Conservation (phyloP, 768 basidiomycete species). For the Leccinum barrowsii region DNA sequence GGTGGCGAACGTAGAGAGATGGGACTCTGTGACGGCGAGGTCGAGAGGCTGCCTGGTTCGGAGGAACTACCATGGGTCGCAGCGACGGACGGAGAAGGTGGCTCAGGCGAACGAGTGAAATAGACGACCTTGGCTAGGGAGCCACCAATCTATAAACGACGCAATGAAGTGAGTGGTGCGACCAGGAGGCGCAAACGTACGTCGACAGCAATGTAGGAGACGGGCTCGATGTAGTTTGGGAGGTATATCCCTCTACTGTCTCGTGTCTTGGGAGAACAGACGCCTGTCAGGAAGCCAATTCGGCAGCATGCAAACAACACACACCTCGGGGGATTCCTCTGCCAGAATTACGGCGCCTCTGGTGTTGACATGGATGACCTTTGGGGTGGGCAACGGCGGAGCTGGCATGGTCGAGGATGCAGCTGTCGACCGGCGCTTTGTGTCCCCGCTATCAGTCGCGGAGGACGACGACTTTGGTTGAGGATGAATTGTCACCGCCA, state of each 20-base stretch:
- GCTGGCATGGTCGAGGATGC: constrained; percentile 37
- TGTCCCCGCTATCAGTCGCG: constrained; percentile 9
- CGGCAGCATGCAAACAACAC: constrained; percentile 21
- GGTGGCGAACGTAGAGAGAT: constrained; percentile 17
- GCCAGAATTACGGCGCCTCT: constrained; percentile 90
- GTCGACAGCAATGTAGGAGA: constrained; percentile 96
- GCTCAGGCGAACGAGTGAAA: constrained; percentile 90
- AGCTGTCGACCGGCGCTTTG: constrained; percentile 13
- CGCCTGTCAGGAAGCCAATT: constrained; percentile 8
- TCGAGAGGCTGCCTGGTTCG: constrained; percentile 41
- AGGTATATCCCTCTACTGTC: constrained; percentile 97
- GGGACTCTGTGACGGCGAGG: constrained; percentile 23
- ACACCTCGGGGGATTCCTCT: constrained; percentile 91
- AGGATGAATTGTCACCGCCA: constrained; percentile 16
- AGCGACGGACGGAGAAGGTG: constrained; percentile 67
- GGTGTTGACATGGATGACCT: constrained; percentile 92
- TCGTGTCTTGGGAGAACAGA: constrained; percentile 55
- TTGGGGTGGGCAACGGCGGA: constrained; percentile 73
- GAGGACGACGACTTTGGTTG: neutral
- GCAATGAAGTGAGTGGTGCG: neutral
- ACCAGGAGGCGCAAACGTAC: constrained; percentile 47
- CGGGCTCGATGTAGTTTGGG: constrained; percentile 95
- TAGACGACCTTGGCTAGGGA: constrained; percentile 98
- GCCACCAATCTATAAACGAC: constrained; percentile 75
- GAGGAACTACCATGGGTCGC: constrained; percentile 58